Base-by-base conservation (phyloP, 257 asterid genomes). In the Leptodermis oblonga region DNA sequence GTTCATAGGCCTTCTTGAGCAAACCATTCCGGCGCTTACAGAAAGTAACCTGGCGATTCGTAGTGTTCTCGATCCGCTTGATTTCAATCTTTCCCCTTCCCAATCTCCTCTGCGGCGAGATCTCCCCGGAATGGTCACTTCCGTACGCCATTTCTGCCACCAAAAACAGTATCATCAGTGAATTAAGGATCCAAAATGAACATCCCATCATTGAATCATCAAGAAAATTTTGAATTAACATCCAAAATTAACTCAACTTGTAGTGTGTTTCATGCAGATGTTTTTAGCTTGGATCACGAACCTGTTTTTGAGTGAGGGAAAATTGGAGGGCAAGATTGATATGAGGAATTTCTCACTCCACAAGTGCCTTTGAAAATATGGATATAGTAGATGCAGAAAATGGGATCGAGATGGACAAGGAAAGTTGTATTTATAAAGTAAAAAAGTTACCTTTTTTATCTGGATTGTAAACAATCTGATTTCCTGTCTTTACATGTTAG, bases 31-130 rank as follows among this genome's bases (percentile, higher is more conserved):
- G 85, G 65, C 98, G 89, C 79, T 92, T 92, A 74, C 98, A 92
- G 86, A 92, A 92, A 20, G 98, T 92, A 0, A 92, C 98, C 70
- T 92, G 98, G 0, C 98, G 96, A 80, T 92, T 92, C 0, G 98
- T 92, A 20, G 97, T 90, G 88, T 90, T 92, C 60, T 92, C 97
- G 85, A 92, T 92, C 86, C 98, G 81, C 80, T 90, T 92, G 81
- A 92, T 92, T 84, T 83, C 95, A 61, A 90, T 90, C 81, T 92
- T 92, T 17, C 98, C 98, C 76, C 98, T 80, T 34, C 95, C 90
- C 26, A 77, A 73, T 70, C 78, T 90, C 77, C 87, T 86, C 79
- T 82, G 83, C 7, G 88, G 90, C 4, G 96, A 88, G 70, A 75
- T 69, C 73, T 90, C 98, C 62, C 90, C 78, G 23, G 93, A 80